Conservation (phyloP, 495 filamentous ascomycete species). For the Tuber aestivum region DNA sequence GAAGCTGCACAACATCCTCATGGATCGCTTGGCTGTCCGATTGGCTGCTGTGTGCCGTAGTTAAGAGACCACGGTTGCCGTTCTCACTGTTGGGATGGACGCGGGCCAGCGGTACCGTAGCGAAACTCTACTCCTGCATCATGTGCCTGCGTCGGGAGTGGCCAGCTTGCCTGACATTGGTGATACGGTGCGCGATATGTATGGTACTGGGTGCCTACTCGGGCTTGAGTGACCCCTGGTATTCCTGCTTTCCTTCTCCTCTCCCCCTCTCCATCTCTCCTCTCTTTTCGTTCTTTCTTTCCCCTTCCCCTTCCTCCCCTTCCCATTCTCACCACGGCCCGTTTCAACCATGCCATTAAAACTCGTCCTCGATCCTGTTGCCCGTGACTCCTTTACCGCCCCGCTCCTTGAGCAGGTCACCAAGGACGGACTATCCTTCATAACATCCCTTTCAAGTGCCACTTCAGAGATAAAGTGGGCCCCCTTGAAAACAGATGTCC, state of each 20-base stretch:
- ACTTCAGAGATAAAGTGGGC: constrained; percentile 22
- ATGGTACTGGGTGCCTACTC: background rate
- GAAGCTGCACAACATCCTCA: background rate
- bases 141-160: background rate
- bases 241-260: background rate
- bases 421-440: background rate
- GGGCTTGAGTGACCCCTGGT: background rate
- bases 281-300: background rate
- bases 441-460: background rate
- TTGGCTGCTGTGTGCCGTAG: background rate
- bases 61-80: background rate
- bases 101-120: background rate
- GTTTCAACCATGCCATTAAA: background rate
- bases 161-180: background rate
- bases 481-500: constrained; percentile 29
- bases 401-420: background rate
- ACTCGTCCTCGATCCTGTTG: background rate
- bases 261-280: background rate
- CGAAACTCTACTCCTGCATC: background rate
- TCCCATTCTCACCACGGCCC: background rate
- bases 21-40: background rate
- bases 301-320: background rate
- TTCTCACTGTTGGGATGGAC: background rate
- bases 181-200: background rate
- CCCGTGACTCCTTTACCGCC: background rate